Conservation (phyloP, 1,139 yeast genomes). For the Wickerhamomyces sp. region DNA sequence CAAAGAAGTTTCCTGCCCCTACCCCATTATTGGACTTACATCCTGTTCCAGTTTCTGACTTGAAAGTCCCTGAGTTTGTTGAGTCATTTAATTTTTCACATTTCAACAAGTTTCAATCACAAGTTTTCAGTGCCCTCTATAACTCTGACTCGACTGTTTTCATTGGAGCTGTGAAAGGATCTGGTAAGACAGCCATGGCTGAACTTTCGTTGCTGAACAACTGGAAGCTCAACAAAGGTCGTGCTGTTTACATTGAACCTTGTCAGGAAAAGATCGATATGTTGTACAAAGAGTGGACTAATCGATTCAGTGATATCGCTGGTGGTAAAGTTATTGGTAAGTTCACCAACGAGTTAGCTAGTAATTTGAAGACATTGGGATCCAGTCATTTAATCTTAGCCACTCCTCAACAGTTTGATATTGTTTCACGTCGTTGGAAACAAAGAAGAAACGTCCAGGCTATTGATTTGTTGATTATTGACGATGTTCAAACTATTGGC, state of each 20-base stretch:
- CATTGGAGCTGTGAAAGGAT: conserved; percentile 69
- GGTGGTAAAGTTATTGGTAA: conserved; percentile 47
- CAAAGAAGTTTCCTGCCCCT: conserved; percentile 65
- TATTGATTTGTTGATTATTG: conserved; percentile 65
- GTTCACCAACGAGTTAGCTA: conserved; percentile 56
- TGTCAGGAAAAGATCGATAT: conserved; percentile 48
- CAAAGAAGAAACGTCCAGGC: conserved; percentile 64
- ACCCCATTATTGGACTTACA: conserved; percentile 50
- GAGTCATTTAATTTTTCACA: conserved; percentile 38
- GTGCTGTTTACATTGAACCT: conserved; percentile 68
- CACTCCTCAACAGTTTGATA: conserved; percentile 76
- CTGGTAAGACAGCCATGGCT: conserved; percentile 69
- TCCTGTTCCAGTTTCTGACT: conserved; percentile 41
- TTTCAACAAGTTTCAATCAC: conserved; percentile 74
- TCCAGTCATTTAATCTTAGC: conserved; percentile 64
- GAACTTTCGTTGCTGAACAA: conserved; percentile 69
- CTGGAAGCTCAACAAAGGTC: conserved; percentile 60
- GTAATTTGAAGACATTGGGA: conserved; percentile 52
- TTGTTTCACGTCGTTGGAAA: conserved; percentile 76
- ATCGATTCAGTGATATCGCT: conserved; percentile 39
- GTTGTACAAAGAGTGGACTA: conserved; percentile 46
- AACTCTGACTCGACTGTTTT: conserved; percentile 55
- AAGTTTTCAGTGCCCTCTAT: conserved; percentile 57
- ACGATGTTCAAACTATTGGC: conserved; percentile 72
- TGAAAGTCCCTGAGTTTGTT: conserved; percentile 43